A percentile compares a stretch with the other conserved stretches of the same genome.
These are phyloP conservation scores for Lactifluus rugatus DNA, from an alignment of 768 basidiomycete species.

Conservation along the genomic window DNA sequence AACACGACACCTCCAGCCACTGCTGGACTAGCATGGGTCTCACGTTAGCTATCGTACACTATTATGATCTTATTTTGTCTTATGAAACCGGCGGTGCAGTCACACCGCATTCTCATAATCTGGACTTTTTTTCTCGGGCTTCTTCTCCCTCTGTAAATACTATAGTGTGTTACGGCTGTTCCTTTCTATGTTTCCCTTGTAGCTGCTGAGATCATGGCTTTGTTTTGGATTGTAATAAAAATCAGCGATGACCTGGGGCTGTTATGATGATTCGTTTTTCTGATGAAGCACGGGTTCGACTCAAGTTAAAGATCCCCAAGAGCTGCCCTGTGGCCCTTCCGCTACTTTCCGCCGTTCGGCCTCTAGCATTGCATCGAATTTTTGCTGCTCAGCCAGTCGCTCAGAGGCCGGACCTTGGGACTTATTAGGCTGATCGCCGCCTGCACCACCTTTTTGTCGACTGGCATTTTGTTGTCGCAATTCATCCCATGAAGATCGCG, in stretches of 20 bases:
- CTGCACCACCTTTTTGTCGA: conserved; percentile 11
- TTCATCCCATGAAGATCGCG: conserved; percentile 55
- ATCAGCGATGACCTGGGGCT: not conserved
- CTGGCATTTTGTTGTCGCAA: conserved; percentile 47
- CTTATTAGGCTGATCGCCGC: conserved; percentile 33
- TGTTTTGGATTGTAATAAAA: not conserved
- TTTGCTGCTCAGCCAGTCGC: conserved; percentile 40
- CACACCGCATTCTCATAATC: too few relatives aligned
- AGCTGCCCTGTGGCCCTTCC: conserved; percentile 5
- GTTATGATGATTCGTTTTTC: not conserved
- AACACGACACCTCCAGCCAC: conserved; percentile 19
- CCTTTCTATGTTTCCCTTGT: not conserved
- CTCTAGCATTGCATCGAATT: conserved; percentile 51
- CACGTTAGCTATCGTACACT: not conserved
- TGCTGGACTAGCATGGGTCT: conserved; percentile 5
- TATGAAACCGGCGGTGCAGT: too few relatives aligned
- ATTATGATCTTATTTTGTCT: not conserved
- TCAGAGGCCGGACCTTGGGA: conserved; percentile 25
- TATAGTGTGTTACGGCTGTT: not conserved
- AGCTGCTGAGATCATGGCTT: not conserved
- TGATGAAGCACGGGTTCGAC: not conserved
- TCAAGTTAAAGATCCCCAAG: not conserved
- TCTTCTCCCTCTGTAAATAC: not conserved
- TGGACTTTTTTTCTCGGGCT: not conserved
- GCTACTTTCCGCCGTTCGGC: conserved; percentile 38